A percentile compares a stretch with the other conserved stretches of the same genome.
Evolutionary conservation across 1,284 basidiomycete genomes (phyloP).

Genomic region (Rhodotorula glutinis): DNA sequence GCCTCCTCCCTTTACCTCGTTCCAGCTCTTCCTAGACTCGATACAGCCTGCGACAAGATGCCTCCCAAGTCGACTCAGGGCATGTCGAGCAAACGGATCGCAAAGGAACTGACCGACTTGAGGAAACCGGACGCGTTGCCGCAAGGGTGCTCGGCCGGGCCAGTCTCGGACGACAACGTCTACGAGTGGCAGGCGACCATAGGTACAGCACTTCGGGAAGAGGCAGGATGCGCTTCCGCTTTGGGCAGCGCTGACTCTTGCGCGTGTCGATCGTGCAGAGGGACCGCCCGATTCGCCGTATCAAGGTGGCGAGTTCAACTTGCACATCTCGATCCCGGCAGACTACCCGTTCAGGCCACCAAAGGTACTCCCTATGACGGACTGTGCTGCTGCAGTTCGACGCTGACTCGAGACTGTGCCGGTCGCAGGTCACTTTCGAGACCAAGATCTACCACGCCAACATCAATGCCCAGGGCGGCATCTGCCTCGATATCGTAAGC

Average conservation of each 20-base stretch:
- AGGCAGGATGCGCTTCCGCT: too few relatives aligned
- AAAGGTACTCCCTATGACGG: not conserved
- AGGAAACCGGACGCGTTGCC: conserved; percentile 59
- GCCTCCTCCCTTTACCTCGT: too few relatives aligned
- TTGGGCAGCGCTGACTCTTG: not conserved
- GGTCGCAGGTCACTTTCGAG: conserved; percentile 97
- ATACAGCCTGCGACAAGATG: too few relatives aligned
- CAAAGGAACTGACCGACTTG: conserved; percentile 78
- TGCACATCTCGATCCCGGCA: conserved; percentile 65
- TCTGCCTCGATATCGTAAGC: conserved; percentile 57
- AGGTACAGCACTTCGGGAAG: conserved; percentile 50
- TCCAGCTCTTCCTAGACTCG: too few relatives aligned
- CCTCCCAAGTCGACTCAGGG: conserved; percentile 11
- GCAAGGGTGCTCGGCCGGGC: conserved; percentile 44
- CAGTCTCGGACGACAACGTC: conserved; percentile 59
- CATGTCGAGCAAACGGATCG: conserved; percentile 80
- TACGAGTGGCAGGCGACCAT: conserved; percentile 67
- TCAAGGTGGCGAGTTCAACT: conserved; percentile 76
- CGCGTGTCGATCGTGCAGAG: not conserved
- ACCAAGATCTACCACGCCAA: conserved; percentile 83
- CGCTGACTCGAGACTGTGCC: conserved; percentile 62
- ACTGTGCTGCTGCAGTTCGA: too few relatives aligned
- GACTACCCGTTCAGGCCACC: conserved; percentile 77
- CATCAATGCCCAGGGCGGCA: conserved; percentile 96
- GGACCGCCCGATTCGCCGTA: conserved; percentile 68